Base-by-base conservation (phyloP, 2,329 filamentous ascomycete species). In the Coleophoma cylindrospora region DNA sequence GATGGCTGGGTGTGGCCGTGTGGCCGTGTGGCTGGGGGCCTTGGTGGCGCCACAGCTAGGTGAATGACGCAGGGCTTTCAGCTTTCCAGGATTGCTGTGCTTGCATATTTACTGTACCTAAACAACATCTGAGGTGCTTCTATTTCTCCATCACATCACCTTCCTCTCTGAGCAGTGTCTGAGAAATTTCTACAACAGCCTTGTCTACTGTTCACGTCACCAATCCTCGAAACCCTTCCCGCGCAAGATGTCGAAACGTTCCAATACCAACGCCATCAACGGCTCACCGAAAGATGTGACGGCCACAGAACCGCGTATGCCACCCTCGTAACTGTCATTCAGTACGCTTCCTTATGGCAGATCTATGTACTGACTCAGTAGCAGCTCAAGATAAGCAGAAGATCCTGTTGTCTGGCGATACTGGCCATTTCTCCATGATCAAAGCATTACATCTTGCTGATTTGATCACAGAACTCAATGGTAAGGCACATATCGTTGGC, bases 401-500 rank as follows among this genome's bases (percentile, higher is more conserved):
- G 66, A 77, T 80, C 57, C 79, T 91, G 41, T 77, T 91, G 40
- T 82, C 81, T 49, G 75, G 81, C 56, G 79, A 89, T 55, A 79
- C 79, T 8, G 85, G 86, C 37, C 88, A 91, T 73, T 91, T 91
- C 69, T 83, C 80, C 40, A 74, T 86, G 54, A 71, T 86, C 43
- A 75, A 77, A 52, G 82, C 82, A 49, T 79, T 94, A 67, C 84
- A 96, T 68, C 76, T 95, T 64, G 84, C 91, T 57, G 82, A 95
- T 70, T 75, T 91, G 61, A 89, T 96, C 71, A 91, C 90, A 32
- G 82, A 92, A 69, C 69, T 92, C 68, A 88, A 95, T 68, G 80
- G 89, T 85, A 72, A 50, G 66, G 50, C 36, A 22, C 54, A 19
- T 19, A 13, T 15, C 27, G 27, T 27, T 27, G 19, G 27, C 27